Base-by-base conservation (phyloP, 2,329 filamentous ascomycete genomes). In the Aspergillus neoniger region DNA sequence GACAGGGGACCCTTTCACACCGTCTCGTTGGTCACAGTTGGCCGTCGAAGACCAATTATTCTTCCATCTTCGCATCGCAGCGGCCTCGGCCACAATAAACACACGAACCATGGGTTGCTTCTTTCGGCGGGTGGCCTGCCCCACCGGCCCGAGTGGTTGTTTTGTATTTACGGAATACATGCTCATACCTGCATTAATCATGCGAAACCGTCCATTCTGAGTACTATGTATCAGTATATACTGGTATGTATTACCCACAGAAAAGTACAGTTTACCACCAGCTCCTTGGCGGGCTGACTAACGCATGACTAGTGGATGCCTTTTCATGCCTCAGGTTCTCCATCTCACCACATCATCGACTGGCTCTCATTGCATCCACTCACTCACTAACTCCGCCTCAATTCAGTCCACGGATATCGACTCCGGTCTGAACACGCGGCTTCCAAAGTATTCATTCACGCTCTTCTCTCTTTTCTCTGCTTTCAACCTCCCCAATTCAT, bases 81-180 rank as follows among this genome's bases (percentile, higher is more conserved):
- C 30, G 30, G 48, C 30, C 47, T 38, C 55, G 39, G 41, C 43
- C 38, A 58, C 51, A 61, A 62, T 59, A 58, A 65, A 58, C 62
- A 61, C 39, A 60, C 52, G 61, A 65, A 65, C 63, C 63, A 63
- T 65, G 63, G 63, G 30, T 57, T 44, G 41, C 21, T 44, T 19
- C 41, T 21, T 44, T 44, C 12, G 41, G 41, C 41, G 41, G 41
- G 12, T 36, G 32, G 52, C 39, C 17, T 57, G 60, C 49, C 55
- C 55, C 58, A 60, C 51, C 30, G 51, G 23, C 36, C 39, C 41
- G 6, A 36, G 28, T 50, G 52, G 17, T 1, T 10, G 19, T 43
- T 44, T 15, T 36, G 32, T 36, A 36, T 32, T 32, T 32, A 32
- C 30, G 0, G 7, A 1, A 4, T 32, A 32, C 30, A 32, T 32